A percentile compares a stretch with the other conserved stretches of the same genome.
Conservation (phyloP, 2,329 filamentous ascomycete genomes). For the Trichoderma afroharzianum region DNA sequence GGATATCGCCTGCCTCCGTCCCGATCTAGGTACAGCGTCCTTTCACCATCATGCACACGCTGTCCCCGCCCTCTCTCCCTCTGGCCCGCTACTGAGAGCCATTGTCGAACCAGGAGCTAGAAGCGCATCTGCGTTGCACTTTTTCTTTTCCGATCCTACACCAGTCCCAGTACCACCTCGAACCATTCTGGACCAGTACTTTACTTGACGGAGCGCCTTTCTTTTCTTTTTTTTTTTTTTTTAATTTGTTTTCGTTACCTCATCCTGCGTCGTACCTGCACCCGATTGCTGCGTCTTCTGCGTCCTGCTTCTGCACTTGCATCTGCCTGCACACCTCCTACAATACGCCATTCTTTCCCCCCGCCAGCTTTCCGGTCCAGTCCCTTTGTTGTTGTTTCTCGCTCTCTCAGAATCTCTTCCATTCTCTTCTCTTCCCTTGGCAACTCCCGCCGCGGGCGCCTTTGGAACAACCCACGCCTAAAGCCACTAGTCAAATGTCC, state of each 20-base stretch:
- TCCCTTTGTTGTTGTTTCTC: background rate
- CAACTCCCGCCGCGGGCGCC: background rate
- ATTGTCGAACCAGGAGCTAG: background rate
- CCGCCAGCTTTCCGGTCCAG: background rate
- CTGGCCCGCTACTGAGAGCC: background rate
- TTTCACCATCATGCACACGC: conserved; percentile 9
- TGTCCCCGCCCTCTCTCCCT: conserved; percentile 3
- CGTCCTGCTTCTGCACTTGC: background rate
- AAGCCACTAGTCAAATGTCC: conserved; percentile 4
- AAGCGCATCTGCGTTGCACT: conserved; percentile 3
- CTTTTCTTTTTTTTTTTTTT: background rate
- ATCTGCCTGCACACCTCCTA: background rate
- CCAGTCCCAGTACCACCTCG: background rate
- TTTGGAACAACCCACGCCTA: conserved; percentile 5
- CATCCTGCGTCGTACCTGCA: background rate
- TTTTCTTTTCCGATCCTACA: conserved; percentile 11
- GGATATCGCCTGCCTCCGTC: background rate
- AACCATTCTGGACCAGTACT: background rate
- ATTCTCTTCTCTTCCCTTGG: background rate
- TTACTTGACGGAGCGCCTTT: conserved; percentile 9
- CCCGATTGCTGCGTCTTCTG: background rate
- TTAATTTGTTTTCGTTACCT: background rate
- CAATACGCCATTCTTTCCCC: background rate
- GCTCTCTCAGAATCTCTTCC: background rate
- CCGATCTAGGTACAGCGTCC: background rate